Evolutionary conservation across 495 filamentous ascomycete genomes (phyloP).

Genomic region (Penicillium chermesinum): DNA sequence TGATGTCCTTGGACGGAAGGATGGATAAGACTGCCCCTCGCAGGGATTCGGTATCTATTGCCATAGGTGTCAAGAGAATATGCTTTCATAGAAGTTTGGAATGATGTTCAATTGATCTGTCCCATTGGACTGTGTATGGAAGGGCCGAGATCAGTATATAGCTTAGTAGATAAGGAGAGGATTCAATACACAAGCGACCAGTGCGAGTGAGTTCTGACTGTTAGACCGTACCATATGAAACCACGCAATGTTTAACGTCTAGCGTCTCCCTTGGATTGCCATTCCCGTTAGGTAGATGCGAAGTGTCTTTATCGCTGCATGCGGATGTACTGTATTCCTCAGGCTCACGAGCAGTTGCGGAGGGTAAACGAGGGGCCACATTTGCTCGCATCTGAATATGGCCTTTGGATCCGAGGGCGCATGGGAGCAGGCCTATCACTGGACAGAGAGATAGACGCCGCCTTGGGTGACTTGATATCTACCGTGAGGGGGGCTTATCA

Average conservation of each 20-base stretch:
- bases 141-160: background rate
- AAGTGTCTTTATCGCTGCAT: conserved; percentile 6
- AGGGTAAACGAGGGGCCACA: conserved; percentile 2
- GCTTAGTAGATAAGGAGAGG: background rate
- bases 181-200: background rate
- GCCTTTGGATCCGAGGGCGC: conserved; percentile 20
- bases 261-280: conserved; percentile 12
- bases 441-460: too few species aligned
- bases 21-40: conserved; percentile 4
- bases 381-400: conserved; percentile 9
- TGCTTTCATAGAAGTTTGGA: background rate
- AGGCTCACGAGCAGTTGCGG: background rate
- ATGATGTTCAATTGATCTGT: background rate
- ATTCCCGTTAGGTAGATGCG: conserved; percentile 34
- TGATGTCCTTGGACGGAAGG: conserved; percentile 14
- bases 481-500: too few species aligned
- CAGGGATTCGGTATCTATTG: conserved; percentile 4
- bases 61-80: background rate
- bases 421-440: conserved; percentile 6
- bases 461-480: too few species aligned
- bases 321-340: background rate
- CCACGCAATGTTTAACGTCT: background rate
- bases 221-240: background rate
- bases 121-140: background rate
- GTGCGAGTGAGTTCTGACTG: background rate